Evolutionary conservation across 208 protist genomes (phyloP), one percentile per base, ranked within the genome.

Genomic region (Naegleria gruberi): DNA sequence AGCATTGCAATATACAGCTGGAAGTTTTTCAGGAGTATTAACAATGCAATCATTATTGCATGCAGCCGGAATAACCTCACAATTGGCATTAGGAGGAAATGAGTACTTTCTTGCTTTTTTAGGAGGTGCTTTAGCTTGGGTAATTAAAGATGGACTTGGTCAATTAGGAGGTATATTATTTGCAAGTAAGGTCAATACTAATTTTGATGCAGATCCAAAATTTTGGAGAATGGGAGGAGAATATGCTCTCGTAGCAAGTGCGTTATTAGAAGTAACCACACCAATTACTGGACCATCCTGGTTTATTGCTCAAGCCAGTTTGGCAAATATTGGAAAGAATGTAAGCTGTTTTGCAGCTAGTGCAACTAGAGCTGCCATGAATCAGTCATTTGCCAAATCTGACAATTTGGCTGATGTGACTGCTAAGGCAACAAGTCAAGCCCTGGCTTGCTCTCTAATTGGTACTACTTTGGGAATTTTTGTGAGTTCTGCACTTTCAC

Each of bases 81-180:
- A 19, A 40, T 30, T 65, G 15, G 51, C 51, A 19, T 30, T 23
- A 23, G 30, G 19, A 65, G 15, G 19, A 3, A 87, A 37, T 87
- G 34, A 7, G 10, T 37, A 34, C 34, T 6, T n/a, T 19, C 43
- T 91, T 43, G 30, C 93, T 26, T 90, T 92, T 6, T 37, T 94
- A 41, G 93, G 91, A 10, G 92, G 89, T 17, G 87, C 93, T 12
- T 40, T 94, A 26, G 92, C 91, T 73, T 94, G 92, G 92, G 55
- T 94, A 0, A 46, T 94, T 34, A 94, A 94, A 57, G 93, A 94
- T 74, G 93, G 93, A 30, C 19, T 94, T 5, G 93, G 93, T 51
- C 93, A 94, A 88, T 82, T 94, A 12, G 93, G 93, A 42, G 92
- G 92, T 4, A 86, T 94, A 34, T 19, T 92, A 12, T 94, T 91